phyloP scores from a whole-genome alignment of 106 monocot genomes.

The Apostasia shenzhenica region DNA sequence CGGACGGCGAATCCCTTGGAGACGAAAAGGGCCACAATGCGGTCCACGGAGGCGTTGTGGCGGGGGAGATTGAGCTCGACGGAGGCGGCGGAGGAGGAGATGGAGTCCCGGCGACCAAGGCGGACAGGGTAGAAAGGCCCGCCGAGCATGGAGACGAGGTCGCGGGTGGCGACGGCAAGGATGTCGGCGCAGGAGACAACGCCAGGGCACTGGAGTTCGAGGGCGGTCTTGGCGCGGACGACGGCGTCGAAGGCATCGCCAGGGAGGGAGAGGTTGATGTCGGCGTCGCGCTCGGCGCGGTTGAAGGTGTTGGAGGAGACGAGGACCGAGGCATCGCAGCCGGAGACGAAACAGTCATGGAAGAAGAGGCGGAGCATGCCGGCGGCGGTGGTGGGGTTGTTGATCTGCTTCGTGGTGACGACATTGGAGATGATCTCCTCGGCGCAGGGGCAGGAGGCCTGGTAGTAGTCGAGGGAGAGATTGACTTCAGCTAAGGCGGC shows the following conservation, averaged over 20 bases:
- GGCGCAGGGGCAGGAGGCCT: conserved; percentile 14
- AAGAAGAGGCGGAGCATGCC: conserved; percentile 29
- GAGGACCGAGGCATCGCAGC: conserved; percentile 65
- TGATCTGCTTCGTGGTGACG: conserved; percentile 18
- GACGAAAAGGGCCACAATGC: conserved; percentile 22
- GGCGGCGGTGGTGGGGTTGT: conserved; percentile 16
- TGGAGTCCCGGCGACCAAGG: conserved; percentile 40
- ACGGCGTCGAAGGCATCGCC: conserved; percentile 64
- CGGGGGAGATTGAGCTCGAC: conserved; percentile 22
- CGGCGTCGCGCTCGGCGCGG: conserved; percentile 48
- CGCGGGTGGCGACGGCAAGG: conserved; percentile 61
- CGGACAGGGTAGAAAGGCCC: conserved; percentile 39
- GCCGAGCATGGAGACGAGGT: conserved; percentile 62
- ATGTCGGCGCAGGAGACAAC: conserved; percentile 93
- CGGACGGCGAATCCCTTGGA: conserved; percentile 29
- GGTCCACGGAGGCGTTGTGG: conserved; percentile 23
- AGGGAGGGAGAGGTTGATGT: conserved; percentile 52
- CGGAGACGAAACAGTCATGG: conserved; percentile 24
- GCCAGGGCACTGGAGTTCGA: conserved; percentile 77
- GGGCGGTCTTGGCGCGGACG: conserved; percentile 58
- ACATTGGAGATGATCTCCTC: conserved; percentile 16
- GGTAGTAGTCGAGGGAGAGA: conserved; percentile 14
- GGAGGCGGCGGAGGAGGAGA: conserved; percentile 18
- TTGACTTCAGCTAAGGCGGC: not conserved
- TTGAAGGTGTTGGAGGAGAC: conserved; percentile 47